phyloP scores from a whole-genome alignment of 2,329 filamentous ascomycete species.

The Zelopaecilomyces penicillatus region DNA sequence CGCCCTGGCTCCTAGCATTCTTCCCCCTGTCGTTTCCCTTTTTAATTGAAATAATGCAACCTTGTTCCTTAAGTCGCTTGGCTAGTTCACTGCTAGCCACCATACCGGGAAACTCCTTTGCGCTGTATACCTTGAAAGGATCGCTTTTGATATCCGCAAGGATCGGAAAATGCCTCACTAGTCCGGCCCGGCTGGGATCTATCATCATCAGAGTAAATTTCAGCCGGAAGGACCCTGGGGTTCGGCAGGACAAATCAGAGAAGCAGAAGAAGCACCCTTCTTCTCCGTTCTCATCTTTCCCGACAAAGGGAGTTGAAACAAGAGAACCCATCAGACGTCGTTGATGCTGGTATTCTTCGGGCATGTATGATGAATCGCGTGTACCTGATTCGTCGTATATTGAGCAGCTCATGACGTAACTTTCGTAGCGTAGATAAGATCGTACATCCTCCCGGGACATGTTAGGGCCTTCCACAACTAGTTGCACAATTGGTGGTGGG shows the following conservation, averaged over 20 bases:
- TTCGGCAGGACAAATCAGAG: constrained; percentile 71
- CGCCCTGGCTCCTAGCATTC: constrained; percentile 8
- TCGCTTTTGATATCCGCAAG: constrained; percentile 52
- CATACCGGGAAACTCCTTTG: constrained; percentile 84
- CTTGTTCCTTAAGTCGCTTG: constrained; percentile 67
- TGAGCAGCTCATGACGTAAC: constrained; percentile 67
- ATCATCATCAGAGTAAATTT: constrained; percentile 67
- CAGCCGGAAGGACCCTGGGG: constrained; percentile 65
- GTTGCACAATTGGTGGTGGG: constrained; percentile 73
- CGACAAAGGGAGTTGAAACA: constrained; percentile 68
- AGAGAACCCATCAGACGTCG: constrained; percentile 72
- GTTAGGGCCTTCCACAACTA: constrained; percentile 53
- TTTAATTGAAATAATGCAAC: constrained; percentile 77
- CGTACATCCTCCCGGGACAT: constrained; percentile 46
- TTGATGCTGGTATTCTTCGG: constrained; percentile 63
- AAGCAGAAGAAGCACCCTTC: constrained; percentile 84
- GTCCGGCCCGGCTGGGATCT: constrained; percentile 49
- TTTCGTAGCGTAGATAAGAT: constrained; percentile 48
- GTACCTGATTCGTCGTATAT: constrained; percentile 63
- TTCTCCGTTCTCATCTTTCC: constrained; percentile 61
- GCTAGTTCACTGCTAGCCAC: constrained; percentile 66
- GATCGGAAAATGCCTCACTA: constrained; percentile 37
- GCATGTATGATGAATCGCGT: constrained; percentile 62
- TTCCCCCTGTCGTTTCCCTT: constrained; percentile 50
- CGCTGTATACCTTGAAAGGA: constrained; percentile 71